Conservation (phyloP, 345 rosid species). For the Eutrema heterophyllum region DNA sequence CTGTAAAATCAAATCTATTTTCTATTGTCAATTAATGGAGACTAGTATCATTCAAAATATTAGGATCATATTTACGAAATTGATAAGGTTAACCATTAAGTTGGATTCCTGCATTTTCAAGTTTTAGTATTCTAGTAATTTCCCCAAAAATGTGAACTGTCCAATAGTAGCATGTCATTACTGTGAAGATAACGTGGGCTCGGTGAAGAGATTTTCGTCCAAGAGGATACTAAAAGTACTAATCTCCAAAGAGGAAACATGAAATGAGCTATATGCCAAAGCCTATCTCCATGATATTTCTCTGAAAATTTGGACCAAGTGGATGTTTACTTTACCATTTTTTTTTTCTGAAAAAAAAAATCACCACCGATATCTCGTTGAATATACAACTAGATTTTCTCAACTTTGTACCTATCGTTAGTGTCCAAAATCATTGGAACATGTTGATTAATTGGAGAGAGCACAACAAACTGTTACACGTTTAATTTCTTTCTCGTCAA, state of each 20-base stretch:
- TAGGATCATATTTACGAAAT: neutral
- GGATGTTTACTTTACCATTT: neutral
- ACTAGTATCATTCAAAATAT: neutral
- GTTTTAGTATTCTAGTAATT: too few relatives aligned
- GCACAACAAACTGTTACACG: neutral
- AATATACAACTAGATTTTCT: neutral
- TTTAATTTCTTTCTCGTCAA: neutral
- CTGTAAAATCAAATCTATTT: too few relatives aligned
- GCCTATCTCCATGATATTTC: neutral
- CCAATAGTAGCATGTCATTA: neutral
- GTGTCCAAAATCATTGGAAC: neutral
- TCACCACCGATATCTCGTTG: neutral
- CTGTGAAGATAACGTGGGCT: neutral
- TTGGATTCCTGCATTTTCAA: too few relatives aligned
- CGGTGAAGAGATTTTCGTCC: neutral
- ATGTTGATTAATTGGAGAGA: neutral
- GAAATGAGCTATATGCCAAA: slow-evolving; percentile 2
- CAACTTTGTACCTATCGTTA: neutral
- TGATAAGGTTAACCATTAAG: too few relatives aligned
- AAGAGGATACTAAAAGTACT: neutral
- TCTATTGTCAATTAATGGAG: neutral
- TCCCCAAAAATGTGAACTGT: neutral
- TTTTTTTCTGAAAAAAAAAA: neutral
- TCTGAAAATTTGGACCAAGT: neutral
- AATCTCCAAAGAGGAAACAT: slow-evolving; percentile 19